Conservation (phyloP, 2,329 filamentous ascomycete genomes). For the Fusarium sp. region DNA sequence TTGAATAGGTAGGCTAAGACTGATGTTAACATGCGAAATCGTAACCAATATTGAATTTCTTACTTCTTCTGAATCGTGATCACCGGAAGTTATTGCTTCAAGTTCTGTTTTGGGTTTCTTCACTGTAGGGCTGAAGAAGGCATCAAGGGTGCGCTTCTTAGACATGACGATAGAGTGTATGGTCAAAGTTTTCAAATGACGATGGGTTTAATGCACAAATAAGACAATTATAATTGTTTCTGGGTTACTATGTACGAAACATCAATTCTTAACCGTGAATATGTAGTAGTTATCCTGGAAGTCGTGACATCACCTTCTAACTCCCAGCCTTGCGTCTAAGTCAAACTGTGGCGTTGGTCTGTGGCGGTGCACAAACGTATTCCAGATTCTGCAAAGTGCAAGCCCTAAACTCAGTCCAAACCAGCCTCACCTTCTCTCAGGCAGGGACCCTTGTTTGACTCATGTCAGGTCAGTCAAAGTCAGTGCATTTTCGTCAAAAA, state of each 20-base stretch:
- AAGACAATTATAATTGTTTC: not conserved
- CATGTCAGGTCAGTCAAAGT: conserved; percentile 19
- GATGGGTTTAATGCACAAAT: too few relatives aligned
- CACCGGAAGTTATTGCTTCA: not conserved
- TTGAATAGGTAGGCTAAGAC: conserved; percentile 48
- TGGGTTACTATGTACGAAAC: not conserved
- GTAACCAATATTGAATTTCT: fast-evolving
- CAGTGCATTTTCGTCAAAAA: conserved; percentile 39
- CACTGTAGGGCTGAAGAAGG: conserved; percentile 66
- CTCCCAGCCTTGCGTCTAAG: conserved; percentile 27
- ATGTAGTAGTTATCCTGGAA: not conserved
- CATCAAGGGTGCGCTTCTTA: conserved; percentile 69
- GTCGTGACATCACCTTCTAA: conserved; percentile 40
- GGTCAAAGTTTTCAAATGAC: not conserved
- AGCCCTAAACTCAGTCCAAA: conserved; percentile 43
- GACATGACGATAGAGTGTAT: conserved; percentile 32
- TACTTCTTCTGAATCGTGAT: conserved; percentile 18
- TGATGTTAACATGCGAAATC: not conserved
- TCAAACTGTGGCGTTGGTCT: conserved; percentile 39
- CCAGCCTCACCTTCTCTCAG: conserved; percentile 44
- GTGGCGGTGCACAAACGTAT: conserved; percentile 35
- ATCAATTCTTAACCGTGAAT: not conserved
- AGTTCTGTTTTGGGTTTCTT: conserved; percentile 42
- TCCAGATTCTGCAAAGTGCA: conserved; percentile 7
- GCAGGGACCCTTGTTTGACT: conserved; percentile 39